Percentiles rank a stretch among this genome's conserved stretches.
These are phyloP conservation scores for Saccharomyces kudriavzevii DNA, from an alignment of 805 yeast species.

Conservation along the genomic window DNA sequence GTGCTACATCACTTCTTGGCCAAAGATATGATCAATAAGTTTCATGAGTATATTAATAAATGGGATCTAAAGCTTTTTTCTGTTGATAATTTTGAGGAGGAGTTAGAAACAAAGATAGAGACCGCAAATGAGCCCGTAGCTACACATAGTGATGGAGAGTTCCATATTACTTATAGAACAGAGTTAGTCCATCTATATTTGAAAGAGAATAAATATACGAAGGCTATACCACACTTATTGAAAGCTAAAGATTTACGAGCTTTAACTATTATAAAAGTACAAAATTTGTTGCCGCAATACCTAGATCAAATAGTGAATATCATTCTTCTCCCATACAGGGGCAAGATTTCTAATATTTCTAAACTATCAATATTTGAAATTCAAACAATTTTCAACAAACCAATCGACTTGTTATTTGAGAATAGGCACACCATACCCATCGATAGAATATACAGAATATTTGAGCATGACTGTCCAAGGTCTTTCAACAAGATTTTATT, in stretches of 20 bases:
- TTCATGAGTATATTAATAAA: conserved; percentile 36
- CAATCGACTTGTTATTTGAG: conserved; percentile 49
- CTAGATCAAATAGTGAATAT: conserved; percentile 44
- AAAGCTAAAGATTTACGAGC: conserved; percentile 45
- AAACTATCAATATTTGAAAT: conserved; percentile 37
- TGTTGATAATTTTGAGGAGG: conserved; percentile 34
- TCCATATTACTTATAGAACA: conserved; percentile 30
- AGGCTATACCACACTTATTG: conserved; percentile 60
- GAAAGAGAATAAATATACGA: conserved; percentile 46
- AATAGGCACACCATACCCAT: conserved; percentile 62
- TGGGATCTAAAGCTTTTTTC: conserved; percentile 60
- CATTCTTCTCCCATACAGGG: conserved; percentile 34
- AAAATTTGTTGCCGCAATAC: conserved; percentile 54
- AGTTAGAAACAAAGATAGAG: conserved; percentile 42
- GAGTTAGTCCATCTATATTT: conserved; percentile 48
- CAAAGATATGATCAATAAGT: conserved; percentile 28
- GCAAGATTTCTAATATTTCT: conserved; percentile 14
- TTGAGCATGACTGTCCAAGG: conserved; percentile 29
- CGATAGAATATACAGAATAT: conserved; percentile 37
- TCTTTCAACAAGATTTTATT: conserved; percentile 47
- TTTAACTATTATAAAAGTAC: conserved; percentile 48
- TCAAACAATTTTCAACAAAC: conserved; percentile 33
- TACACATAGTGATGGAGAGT: conserved; percentile 17
- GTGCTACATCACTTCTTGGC: conserved; percentile 41
- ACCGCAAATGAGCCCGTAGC: not conserved